Percentiles rank a stretch among this genome's conserved stretches.
phyloP scores from a whole-genome alignment of 495 filamentous ascomycete genomes.

The Aspergillus haitiensis region DNA sequence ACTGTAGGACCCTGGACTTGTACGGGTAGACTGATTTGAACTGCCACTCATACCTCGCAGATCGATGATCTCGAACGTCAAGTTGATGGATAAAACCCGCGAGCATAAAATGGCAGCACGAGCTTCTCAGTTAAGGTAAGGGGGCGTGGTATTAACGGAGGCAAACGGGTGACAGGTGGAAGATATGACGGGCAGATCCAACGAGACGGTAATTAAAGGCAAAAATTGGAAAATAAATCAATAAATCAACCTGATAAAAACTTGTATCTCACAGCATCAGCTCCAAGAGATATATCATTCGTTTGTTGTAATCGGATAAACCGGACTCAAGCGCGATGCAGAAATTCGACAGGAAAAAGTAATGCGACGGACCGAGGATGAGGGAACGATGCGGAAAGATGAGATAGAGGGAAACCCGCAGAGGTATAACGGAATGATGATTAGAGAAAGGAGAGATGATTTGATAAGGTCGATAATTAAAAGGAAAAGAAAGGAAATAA shows the following conservation, averaged over 20 bases:
- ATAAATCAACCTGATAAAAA: neutral
- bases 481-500: conserved; percentile 20
- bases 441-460: conserved; percentile 18
- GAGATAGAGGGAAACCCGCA: conserved; percentile 6
- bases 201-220: conserved; percentile 7
- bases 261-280: conserved; percentile 10
- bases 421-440: conserved; percentile 5
- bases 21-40: conserved; percentile 50
- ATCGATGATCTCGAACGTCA: conserved; percentile 21
- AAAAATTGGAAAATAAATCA: neutral
- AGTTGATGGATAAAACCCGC: conserved; percentile 26
- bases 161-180: conserved; percentile 22
- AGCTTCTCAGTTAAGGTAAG: conserved; percentile 22
- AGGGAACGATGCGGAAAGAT: conserved; percentile 24
- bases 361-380: conserved; percentile 28
- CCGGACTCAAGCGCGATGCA: conserved; percentile 9
- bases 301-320: conserved; percentile 9
- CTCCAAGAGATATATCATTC: conserved; percentile 6
- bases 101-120: conserved; percentile 29
- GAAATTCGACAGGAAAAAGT: conserved; percentile 15
- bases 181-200: conserved; percentile 4
- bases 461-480: conserved; percentile 11
- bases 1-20: conserved; percentile 49
- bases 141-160: conserved; percentile 13
- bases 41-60: conserved; percentile 51